phyloP scores from a whole-genome alignment of 2,329 filamentous ascomycete genomes.

The Paraphaeosphaeria minitans region DNA sequence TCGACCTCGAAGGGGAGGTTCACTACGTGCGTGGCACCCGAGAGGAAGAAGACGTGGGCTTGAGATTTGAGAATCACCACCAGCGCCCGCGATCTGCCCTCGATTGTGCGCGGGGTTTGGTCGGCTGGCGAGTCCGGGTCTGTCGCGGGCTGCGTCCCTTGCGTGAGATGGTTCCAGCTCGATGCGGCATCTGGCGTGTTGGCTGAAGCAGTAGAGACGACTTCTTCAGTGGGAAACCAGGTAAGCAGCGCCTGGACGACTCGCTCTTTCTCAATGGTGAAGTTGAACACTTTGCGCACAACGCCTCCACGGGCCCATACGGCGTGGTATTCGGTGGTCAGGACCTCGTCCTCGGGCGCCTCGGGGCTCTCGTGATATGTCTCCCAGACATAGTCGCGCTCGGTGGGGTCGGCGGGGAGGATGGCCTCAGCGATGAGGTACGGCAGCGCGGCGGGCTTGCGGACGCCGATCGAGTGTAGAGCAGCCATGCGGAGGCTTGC shows the following conservation, averaged over 20 bases:
- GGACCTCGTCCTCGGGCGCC: slow-evolving; percentile 73
- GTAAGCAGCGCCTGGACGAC: slow-evolving; percentile 87
- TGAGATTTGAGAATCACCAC: slow-evolving; percentile 93
- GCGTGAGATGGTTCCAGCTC: slow-evolving; percentile 34
- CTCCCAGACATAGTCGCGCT: slow-evolving; percentile 77
- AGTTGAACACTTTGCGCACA: slow-evolving; percentile 83
- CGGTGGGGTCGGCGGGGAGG: slow-evolving; percentile 68
- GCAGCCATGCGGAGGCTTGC: slow-evolving; percentile 71
- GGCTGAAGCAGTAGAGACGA: slow-evolving; percentile 15
- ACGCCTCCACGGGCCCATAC: slow-evolving; percentile 88
- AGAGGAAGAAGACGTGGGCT: slow-evolving; percentile 89
- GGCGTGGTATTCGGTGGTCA: slow-evolving; percentile 75
- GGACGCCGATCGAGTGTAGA: slow-evolving; percentile 87
- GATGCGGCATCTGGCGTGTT: slow-evolving; percentile 19
- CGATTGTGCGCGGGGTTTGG: slow-evolving; percentile 23
- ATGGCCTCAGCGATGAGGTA: slow-evolving; percentile 83
- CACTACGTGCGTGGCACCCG: slow-evolving; percentile 84
- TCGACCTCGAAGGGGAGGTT: slow-evolving; percentile 96
- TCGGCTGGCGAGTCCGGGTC: slow-evolving; percentile 30
- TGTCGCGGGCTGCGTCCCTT: slow-evolving; percentile 41
- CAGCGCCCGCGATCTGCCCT: slow-evolving; percentile 62
- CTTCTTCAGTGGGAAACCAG: slow-evolving; percentile 67
- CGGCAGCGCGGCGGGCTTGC: slow-evolving; percentile 81
- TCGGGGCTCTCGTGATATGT: slow-evolving; percentile 58
- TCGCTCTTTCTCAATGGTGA: slow-evolving; percentile 83